Conservation (phyloP, 495 filamentous ascomycete genomes). For the Massariosphaeria phaeospora region DNA sequence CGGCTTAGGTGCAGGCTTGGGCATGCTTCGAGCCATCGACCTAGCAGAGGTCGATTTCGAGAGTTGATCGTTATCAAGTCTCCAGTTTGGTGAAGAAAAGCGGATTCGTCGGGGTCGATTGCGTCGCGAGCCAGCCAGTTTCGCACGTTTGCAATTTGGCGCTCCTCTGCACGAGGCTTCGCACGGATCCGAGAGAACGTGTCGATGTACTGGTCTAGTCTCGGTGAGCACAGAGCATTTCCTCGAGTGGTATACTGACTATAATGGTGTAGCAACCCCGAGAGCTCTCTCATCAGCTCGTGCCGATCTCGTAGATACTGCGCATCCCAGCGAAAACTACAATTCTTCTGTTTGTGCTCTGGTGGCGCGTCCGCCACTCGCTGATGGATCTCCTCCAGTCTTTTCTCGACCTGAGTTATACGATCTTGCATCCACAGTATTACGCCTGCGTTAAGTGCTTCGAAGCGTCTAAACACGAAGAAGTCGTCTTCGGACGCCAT, state of each 20-base stretch:
- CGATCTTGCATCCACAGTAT: conserved; percentile 37
- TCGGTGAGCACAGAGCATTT: not conserved
- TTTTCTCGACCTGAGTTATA: conserved; percentile 28
- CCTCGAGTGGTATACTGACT: not conserved
- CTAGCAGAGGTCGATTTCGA: not conserved
- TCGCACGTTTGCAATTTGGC: conserved; percentile 5
- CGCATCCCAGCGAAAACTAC: conserved; percentile 36
- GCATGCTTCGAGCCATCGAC: conserved; percentile 2
- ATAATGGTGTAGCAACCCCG: conserved; percentile 11
- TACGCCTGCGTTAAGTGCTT: conserved; percentile 34
- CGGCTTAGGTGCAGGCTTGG: not conserved
- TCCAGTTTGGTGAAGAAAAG: not conserved
- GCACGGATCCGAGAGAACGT: conserved; percentile 12
- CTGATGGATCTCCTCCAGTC: conserved; percentile 18
- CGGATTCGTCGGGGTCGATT: not conserved
- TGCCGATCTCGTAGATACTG: not conserved
- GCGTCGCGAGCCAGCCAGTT: not conserved
- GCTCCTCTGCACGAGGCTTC: not conserved
- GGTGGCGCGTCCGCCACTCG: not conserved
- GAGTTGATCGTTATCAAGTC: conserved; percentile 10
- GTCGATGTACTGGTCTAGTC: conserved; percentile 13
- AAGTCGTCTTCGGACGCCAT: conserved; percentile 43
- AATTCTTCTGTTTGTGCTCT: conserved; percentile 30
- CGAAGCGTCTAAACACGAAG: conserved; percentile 40
- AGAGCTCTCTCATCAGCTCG: conserved; percentile 8